A percentile compares a stretch with the other conserved stretches of the same genome.
These are phyloP conservation scores for Candolleomyces efflorescens DNA, from an alignment of 768 basidiomycete species.

Conservation along the genomic window DNA sequence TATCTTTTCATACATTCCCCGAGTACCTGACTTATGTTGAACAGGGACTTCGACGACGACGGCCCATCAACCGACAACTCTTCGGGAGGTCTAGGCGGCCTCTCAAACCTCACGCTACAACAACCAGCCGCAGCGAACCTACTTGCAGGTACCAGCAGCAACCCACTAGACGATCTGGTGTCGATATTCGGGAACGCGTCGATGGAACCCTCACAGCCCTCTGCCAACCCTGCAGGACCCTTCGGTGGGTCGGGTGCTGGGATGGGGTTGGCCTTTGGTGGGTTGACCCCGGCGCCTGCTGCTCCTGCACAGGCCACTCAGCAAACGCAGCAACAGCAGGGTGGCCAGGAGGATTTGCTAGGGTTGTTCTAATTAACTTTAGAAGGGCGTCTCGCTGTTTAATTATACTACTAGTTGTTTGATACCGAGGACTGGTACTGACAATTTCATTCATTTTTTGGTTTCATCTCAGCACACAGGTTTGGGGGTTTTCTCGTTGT, in stretches of 20 bases:
- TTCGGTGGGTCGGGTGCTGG: conserved; percentile 11
- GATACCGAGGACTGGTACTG: too few relatives aligned
- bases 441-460: too few relatives aligned
- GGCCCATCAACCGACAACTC: conserved; percentile 45
- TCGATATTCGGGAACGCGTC: conserved; percentile 76
- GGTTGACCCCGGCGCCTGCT: neutral
- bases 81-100: too few relatives aligned
- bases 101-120: conserved; percentile 26
- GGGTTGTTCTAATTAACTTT: too few relatives aligned
- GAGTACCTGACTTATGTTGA: neutral
- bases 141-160: conserved; percentile 74
- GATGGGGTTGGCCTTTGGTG: conserved; percentile 10
- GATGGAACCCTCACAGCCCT: conserved; percentile 21
- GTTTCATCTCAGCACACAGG: too few relatives aligned
- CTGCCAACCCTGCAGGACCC: conserved; percentile 6
- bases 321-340: neutral
- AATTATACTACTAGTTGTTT: too few relatives aligned
- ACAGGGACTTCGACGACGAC: conserved; percentile 66
- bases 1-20: neutral
- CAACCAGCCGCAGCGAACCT: conserved; percentile 73
- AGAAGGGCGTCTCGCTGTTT: too few relatives aligned
- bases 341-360: too few relatives aligned
- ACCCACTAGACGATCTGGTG: conserved; percentile 90
- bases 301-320: conserved; percentile 11
- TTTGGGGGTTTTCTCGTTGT: too few relatives aligned